Conservation (phyloP, 2,329 filamentous ascomycete species). For the Pseudogymnoascus sp. region DNA sequence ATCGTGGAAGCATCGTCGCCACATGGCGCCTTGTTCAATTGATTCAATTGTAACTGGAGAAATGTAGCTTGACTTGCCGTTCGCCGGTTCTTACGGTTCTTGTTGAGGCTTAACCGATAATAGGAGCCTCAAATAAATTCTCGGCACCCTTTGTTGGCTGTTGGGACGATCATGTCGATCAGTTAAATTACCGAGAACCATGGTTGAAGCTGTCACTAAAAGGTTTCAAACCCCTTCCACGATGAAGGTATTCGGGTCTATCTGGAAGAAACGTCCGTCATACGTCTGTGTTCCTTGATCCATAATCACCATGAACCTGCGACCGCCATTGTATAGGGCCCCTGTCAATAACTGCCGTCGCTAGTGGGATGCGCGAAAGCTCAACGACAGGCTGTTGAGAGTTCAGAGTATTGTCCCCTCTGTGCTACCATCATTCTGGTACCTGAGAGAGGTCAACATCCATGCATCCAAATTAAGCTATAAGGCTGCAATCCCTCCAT, state of each 20-base stretch:
- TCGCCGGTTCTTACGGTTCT: background rate
- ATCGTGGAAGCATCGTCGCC: background rate
- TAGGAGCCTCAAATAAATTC: background rate
- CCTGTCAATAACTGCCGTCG: conserved; percentile 6
- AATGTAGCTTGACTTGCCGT: background rate
- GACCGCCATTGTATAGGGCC: background rate
- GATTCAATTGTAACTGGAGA: background rate
- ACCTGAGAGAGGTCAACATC: background rate
- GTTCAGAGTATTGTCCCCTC: background rate
- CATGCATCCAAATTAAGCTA: conserved; percentile 3
- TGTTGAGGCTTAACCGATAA: background rate
- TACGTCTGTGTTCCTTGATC: background rate
- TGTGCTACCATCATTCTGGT: background rate
- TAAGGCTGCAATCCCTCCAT: background rate
- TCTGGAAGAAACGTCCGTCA: background rate
- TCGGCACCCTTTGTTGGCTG: background rate
- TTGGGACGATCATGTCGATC: background rate
- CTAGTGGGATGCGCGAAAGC: background rate
- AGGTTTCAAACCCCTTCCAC: background rate
- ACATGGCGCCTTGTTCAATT: background rate
- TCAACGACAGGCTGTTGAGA: background rate
- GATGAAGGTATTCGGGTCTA: background rate
- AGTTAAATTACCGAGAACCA: background rate
- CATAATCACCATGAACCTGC: background rate
- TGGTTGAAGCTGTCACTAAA: background rate